A percentile compares a stretch with the other conserved stretches of the same genome.
Conservation (phyloP, 257 asterid genomes). For the Solanum chilense region DNA sequence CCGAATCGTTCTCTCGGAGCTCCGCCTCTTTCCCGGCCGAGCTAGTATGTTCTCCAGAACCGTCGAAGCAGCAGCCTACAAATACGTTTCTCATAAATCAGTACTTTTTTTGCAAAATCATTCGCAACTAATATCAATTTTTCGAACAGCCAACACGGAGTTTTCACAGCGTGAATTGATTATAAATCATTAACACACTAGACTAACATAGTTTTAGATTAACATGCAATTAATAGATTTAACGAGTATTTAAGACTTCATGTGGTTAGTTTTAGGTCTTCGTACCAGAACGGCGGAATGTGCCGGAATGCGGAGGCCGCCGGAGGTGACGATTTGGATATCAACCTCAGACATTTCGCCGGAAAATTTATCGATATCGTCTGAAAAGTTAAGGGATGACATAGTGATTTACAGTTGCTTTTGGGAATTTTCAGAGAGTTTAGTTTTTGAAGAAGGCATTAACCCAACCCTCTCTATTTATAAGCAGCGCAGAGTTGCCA, state of each 20-base stretch:
- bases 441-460: background rate
- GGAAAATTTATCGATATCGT: background rate
- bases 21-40: constrained; percentile 46
- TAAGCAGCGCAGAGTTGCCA: background rate
- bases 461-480: background rate
- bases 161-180: background rate
- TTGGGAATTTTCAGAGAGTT: background rate
- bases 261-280: background rate
- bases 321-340: constrained; percentile 47
- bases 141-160: background rate
- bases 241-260: background rate
- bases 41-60: constrained; percentile 73
- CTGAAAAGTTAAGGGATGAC: constrained; percentile 8
- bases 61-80: constrained; percentile 73
- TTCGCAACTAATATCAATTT: background rate
- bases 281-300: constrained; percentile 62
- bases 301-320: constrained; percentile 51
- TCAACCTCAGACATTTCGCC: constrained; percentile 46
- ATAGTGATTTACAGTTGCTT: background rate
- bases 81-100: background rate
- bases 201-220: background rate
- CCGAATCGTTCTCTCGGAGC: constrained; percentile 37
- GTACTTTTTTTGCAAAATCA: background rate
- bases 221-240: background rate
- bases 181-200: background rate